These are phyloP conservation scores for Crepidotus variabilis DNA, from an alignment of 768 basidiomycete species.

Conservation along the genomic window DNA sequence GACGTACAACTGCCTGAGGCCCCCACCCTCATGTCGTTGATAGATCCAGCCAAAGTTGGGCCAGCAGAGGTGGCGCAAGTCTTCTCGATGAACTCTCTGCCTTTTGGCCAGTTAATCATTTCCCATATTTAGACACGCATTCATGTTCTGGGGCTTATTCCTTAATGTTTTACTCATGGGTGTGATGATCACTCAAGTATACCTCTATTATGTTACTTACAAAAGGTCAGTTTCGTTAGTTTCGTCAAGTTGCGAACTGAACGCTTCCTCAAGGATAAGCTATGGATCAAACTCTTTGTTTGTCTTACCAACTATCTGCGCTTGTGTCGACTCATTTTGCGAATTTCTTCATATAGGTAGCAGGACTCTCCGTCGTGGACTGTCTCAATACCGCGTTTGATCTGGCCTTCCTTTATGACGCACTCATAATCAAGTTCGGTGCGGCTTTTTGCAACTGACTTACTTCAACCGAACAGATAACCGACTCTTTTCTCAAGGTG, in stretches of 20 bases:
- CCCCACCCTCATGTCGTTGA: no score
- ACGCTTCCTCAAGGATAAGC: constrained; percentile 30
- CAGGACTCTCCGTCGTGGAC: constrained; percentile 40
- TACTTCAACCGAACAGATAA: not conserved
- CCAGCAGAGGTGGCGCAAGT: no score
- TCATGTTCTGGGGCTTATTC: no score
- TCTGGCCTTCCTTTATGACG: constrained; percentile 40
- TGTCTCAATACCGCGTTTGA: constrained; percentile 44
- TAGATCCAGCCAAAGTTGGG: no score
- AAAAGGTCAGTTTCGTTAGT: constrained; percentile 2
- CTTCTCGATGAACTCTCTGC: no score
- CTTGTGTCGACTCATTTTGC: not conserved
- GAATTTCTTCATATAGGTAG: constrained; percentile 24
- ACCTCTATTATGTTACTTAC: no score
- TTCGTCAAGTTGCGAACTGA: not conserved
- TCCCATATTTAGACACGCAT: no score
- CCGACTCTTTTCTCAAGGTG: constrained; percentile 8
- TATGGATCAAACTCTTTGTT: constrained; percentile 35
- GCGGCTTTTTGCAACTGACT: constrained; percentile 2
- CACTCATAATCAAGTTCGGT: constrained; percentile 47
- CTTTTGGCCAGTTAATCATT: no score
- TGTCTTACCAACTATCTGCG: not conserved
- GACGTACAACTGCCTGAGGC: no score
- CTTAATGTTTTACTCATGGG: no score
- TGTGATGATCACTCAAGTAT: no score